Base-by-base conservation (phyloP, 257 asterid species). In the Penstemon davidsonii region DNA sequence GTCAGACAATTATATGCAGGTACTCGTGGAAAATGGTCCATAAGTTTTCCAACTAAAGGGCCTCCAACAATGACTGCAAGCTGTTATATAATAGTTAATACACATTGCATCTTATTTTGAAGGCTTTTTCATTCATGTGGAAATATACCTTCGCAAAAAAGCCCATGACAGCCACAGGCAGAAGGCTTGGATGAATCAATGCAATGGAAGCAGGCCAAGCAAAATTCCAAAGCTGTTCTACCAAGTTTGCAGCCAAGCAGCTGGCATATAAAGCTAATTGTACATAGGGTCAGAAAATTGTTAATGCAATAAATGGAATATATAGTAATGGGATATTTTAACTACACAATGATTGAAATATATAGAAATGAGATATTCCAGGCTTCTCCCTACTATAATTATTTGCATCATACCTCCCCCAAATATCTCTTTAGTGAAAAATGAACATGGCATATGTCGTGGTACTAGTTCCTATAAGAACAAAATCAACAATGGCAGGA, bases 141-240 rank as follows among this genome's bases (percentile, higher is more conserved):
- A 71, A 47, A 45, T 36, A 77, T 83, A 91, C 99, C 96, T 94
- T 88, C 42, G 93, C 87, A 61, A 84, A 78, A 62, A 91, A 94
- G 11, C 96, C 90, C 80, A 87, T 81, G 47, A 85, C 76, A 78
- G 99, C 99, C 60, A 94, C 97, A 67, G 99, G 96, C 76, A 87
- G 97, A 83, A 90, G 97, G 69, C 97, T 91, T 42, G 92, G 88
- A 77, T 87, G 96, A 68, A 88, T 82, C 85, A 91, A 74, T 53
- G 96, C 96, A 80, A 94, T 87, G 76, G 99, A 83, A 68, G 91
- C 95, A 64, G 99, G 99, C 89, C 96, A 94, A 67, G 97, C 91
- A 39, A 94, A 91, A 82, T 71, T 88, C 99, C 99, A 91, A 10
- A 94, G 96, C 80, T 94, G 97, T 80, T 94, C 99, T 76, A 91